Base-by-base conservation (phyloP, 768 basidiomycete genomes). In the Mycena venus region DNA sequence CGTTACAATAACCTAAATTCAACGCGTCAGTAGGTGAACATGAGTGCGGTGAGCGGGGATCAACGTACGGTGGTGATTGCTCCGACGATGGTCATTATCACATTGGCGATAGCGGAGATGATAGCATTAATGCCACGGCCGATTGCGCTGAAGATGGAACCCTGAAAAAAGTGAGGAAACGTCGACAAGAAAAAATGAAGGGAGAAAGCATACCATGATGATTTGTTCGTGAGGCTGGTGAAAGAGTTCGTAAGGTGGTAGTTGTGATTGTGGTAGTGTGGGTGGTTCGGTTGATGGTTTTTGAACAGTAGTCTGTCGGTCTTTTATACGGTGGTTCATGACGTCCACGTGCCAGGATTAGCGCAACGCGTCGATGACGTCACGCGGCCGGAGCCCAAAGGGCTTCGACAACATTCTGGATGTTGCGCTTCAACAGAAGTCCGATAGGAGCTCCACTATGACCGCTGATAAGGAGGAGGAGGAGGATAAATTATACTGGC, bases 1-100 rank as follows among this genome's bases (percentile, higher is more conserved):
- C 0, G 91, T 89, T 12, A 92, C 90, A 56, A 93, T 85, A 47
- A 93, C 83, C 93, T 94, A 74, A 11, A 73, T 11, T 5, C 1
- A 44, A 23, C 32, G 9, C 51, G 23, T 32, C 15, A 65, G 66
- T 63, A 38, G 21, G 49, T 23, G 53, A 10, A 47, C 23, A 36
- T 31, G 8, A 1, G n/a, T n/a, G n/a, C n/a, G 7, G 29, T 32
- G 9, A 2, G 23, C 19, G 29, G 29, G 29, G 29, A 32, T 67
- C 17, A 21, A 85, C 90, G 64, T 76, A 93, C 92, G n/a, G 84
- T 86, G 15, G 90, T 91, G 71, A 94, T 88, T 11, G 82, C 90
- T 71, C 85, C 77, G 56, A 94, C 85, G 70, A 94, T 91, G 44
- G 91, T 83, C 88, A 91, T 90, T 72, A 92, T 78, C 4, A 93